Evolutionary conservation across 768 basidiomycete genomes (phyloP).

Genomic region (Rhodotorula kratochvilovae): DNA sequence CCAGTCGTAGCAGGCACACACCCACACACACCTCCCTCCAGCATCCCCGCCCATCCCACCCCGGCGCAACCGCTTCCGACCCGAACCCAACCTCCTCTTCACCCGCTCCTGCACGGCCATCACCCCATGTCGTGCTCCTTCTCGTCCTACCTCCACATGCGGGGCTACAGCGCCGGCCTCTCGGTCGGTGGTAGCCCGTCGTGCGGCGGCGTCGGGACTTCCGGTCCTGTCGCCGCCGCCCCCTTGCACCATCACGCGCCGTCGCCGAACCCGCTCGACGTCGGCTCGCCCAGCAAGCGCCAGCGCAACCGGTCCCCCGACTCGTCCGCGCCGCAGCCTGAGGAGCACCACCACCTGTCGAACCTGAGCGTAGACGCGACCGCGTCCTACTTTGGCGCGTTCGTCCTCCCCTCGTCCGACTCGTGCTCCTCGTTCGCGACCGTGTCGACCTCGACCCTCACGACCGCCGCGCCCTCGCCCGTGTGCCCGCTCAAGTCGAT

Average conservation of each 20-base stretch:
- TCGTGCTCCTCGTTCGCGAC: constrained; percentile 1
- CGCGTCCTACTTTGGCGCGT: constrained; percentile 5
- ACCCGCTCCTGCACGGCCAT: too few species aligned
- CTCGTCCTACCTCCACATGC: background rate
- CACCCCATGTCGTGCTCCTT: background rate
- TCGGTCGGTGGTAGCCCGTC: too few species aligned
- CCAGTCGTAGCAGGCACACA: background rate
- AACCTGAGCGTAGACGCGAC: background rate
- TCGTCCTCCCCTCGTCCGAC: background rate
- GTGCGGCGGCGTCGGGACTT: background rate
- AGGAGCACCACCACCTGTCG: background rate
- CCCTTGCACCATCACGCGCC: background rate
- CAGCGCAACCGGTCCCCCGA: constrained; percentile 34
- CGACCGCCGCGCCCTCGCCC: background rate
- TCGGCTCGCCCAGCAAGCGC: constrained; percentile 31
- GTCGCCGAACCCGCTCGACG: background rate
- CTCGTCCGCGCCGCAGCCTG: background rate
- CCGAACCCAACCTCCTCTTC: background rate
- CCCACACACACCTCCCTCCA: too few species aligned
- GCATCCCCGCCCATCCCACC: background rate
- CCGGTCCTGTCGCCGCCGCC: background rate
- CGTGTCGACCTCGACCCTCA: background rate
- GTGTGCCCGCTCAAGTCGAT: constrained; percentile 23
- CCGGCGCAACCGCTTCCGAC: background rate
- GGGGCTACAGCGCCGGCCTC: background rate